Conservation (phyloP, 2,329 filamentous ascomycete species). For the Calonectria henricotiae region DNA sequence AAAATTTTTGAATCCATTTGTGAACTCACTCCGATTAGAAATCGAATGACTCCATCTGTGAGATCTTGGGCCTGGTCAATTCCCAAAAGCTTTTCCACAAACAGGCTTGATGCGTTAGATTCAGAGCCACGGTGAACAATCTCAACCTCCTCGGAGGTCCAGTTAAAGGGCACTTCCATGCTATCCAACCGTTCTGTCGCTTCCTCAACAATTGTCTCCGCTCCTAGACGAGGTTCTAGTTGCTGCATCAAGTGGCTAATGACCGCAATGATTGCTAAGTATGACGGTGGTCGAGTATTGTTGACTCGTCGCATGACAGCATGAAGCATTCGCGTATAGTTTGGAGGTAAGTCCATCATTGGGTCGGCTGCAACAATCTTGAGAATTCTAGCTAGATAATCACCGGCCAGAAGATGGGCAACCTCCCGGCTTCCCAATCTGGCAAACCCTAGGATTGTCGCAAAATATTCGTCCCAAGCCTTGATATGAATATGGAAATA, state of each 20-base stretch:
- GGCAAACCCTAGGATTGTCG: conserved; percentile 78
- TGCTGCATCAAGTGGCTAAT: conserved; percentile 64
- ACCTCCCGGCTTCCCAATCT: conserved; percentile 74
- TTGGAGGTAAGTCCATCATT: conserved; percentile 66
- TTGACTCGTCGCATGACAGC: conserved; percentile 68
- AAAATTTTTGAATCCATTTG: conserved; percentile 69
- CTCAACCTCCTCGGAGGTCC: conserved; percentile 65
- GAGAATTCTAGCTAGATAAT: conserved; percentile 74
- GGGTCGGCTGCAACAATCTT: conserved; percentile 76
- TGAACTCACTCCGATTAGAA: conserved; percentile 70
- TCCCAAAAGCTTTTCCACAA: conserved; percentile 77
- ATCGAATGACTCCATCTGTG: conserved; percentile 72
- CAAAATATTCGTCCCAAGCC: conserved; percentile 85
- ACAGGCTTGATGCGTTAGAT: conserved; percentile 62
- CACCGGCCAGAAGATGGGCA: conserved; percentile 72
- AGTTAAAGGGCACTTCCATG: conserved; percentile 59
- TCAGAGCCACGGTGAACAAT: conserved; percentile 62
- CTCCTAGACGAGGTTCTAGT: conserved; percentile 60
- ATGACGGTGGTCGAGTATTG: conserved; percentile 69
- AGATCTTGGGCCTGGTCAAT: conserved; percentile 71
- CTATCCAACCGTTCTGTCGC: conserved; percentile 60
- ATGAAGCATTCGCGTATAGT: conserved; percentile 71
- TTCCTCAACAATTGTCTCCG: conserved; percentile 59
- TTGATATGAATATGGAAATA: conserved; percentile 75
- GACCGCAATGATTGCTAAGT: conserved; percentile 69